Conservation (phyloP, 1,139 yeast species). For the Yamadazyma conglobata region DNA sequence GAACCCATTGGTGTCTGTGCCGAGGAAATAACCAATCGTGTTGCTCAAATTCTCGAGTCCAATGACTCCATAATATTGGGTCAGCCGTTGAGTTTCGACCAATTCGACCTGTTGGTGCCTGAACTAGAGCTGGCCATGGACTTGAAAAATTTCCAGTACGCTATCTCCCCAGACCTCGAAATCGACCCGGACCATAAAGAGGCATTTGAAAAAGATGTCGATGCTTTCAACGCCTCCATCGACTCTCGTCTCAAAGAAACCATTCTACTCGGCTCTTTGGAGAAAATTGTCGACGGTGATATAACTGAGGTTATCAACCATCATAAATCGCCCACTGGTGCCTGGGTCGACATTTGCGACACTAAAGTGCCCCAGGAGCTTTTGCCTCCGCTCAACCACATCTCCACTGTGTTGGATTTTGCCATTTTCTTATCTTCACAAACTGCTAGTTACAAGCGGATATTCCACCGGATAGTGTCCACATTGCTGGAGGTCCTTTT, state of each 20-base stretch:
- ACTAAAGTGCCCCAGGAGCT: background rate
- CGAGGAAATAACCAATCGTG: background rate
- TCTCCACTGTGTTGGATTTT: constrained; percentile 7
- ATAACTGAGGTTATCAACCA: background rate
- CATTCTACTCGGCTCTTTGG: constrained; percentile 5
- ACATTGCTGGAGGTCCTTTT: constrained; percentile 6
- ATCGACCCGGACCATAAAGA: constrained; percentile 3
- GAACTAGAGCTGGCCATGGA: constrained; percentile 1
- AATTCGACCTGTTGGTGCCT: background rate
- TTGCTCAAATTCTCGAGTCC: no score
- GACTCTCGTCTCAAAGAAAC: constrained; percentile 6
- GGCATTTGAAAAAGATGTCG: constrained; percentile 1
- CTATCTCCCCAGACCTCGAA: constrained; percentile 3
- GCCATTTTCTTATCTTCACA: constrained; percentile 3
- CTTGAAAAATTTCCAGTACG: constrained; percentile 2
- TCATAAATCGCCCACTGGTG: no score
- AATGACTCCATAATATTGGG: no score
- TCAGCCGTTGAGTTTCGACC: no score
- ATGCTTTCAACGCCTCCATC: constrained; percentile 6
- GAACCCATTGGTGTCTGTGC: constrained; percentile 2
- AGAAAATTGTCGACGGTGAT: constrained; percentile 3
- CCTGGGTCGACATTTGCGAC: background rate
- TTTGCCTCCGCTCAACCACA: background rate
- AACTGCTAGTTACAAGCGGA: constrained; percentile 4
- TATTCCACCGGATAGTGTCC: constrained; percentile 8